Conservation (phyloP, 1,139 yeast genomes). For the Suhomyces guaymorum region DNA sequence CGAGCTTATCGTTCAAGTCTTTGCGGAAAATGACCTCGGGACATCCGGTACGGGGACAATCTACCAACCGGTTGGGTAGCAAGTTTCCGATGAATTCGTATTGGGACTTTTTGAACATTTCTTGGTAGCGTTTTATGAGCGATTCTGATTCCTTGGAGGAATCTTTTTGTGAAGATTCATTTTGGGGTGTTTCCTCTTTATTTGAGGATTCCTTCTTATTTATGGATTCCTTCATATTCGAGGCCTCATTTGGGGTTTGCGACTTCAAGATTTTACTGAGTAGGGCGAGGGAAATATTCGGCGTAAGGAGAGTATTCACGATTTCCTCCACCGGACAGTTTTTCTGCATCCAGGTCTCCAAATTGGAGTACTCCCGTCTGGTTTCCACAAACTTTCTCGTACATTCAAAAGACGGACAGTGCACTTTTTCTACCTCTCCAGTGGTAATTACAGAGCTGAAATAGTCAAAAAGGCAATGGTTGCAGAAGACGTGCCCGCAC, state of each 20-base stretch:
- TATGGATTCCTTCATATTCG: too few relatives aligned
- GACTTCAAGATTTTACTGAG: slow-evolving; percentile 30
- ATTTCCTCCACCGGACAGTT: slow-evolving; percentile 15
- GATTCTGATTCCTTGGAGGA: slow-evolving; percentile 20
- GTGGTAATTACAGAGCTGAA: slow-evolving; percentile 45
- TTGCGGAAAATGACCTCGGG: slow-evolving; percentile 47
- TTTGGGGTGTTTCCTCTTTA: too few relatives aligned
- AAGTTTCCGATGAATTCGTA: slow-evolving; percentile 47
- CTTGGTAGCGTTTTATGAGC: slow-evolving; percentile 36
- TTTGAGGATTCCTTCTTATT: too few relatives aligned
- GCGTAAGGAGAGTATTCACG: slow-evolving; percentile 31
- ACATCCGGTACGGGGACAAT: slow-evolving; percentile 54
- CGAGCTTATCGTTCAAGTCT: slow-evolving; percentile 52
- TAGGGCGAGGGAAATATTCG: slow-evolving; percentile 34
- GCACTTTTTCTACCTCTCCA: slow-evolving; percentile 56
- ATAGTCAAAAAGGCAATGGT: slow-evolving; percentile 49
- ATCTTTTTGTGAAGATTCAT: too few relatives aligned
- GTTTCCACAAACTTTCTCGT: slow-evolving; percentile 26
- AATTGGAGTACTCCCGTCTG: slow-evolving; percentile 25
- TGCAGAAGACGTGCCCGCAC: slow-evolving; percentile 59
- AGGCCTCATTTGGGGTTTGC: too few relatives aligned
- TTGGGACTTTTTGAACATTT: slow-evolving; percentile 38
- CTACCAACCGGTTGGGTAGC: slow-evolving; percentile 51
- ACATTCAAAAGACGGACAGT: slow-evolving; percentile 61
- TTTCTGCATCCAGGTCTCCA: slow-evolving; percentile 22